phyloP scores from a whole-genome alignment of 1,284 basidiomycete genomes.

The Ceratobasidium sp. region DNA sequence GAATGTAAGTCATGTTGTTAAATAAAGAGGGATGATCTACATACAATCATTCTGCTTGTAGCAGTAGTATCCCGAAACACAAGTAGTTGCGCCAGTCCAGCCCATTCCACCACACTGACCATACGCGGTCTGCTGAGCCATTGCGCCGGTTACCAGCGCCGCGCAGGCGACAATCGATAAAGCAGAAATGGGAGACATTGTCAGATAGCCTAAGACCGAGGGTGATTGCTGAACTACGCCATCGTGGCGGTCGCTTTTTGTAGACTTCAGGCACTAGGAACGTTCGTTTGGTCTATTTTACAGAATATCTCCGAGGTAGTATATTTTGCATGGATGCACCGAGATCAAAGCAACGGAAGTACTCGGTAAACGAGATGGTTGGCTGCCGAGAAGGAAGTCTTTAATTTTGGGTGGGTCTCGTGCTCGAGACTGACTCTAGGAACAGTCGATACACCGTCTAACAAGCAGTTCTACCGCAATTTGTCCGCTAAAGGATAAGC shows the following conservation, averaged over 20 bases:
- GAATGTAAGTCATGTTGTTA: background rate
- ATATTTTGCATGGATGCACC: background rate
- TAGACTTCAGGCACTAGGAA: background rate
- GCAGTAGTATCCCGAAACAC: conserved; percentile 44
- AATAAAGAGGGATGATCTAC: background rate
- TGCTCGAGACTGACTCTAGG: conserved; percentile 3
- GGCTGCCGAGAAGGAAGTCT: background rate
- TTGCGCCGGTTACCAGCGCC: conserved; percentile 1
- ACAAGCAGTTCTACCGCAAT: conserved; percentile 18
- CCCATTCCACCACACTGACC: conserved; percentile 41
- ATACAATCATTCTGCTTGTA: conserved; percentile 40
- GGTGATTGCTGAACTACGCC: background rate
- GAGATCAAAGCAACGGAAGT: conserved; percentile 18
- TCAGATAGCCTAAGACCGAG: background rate
- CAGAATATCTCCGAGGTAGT: conserved; percentile 30
- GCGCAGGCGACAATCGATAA: conserved; percentile 18
- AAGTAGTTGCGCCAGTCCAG: conserved; percentile 45
- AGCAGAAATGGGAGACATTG: conserved; percentile 31
- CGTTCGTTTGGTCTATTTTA: background rate
- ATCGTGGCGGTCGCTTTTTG: conserved; percentile 1
- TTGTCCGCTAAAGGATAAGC: conserved; percentile 17
- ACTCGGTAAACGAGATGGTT: conserved; percentile 12
- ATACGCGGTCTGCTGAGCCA: conserved; percentile 30
- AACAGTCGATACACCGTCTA: background rate
- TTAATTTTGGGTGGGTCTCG: conserved; percentile 17